Evolutionary conservation across 495 filamentous ascomycete species (phyloP).

Genomic region (Glutinoglossum americanum): DNA sequence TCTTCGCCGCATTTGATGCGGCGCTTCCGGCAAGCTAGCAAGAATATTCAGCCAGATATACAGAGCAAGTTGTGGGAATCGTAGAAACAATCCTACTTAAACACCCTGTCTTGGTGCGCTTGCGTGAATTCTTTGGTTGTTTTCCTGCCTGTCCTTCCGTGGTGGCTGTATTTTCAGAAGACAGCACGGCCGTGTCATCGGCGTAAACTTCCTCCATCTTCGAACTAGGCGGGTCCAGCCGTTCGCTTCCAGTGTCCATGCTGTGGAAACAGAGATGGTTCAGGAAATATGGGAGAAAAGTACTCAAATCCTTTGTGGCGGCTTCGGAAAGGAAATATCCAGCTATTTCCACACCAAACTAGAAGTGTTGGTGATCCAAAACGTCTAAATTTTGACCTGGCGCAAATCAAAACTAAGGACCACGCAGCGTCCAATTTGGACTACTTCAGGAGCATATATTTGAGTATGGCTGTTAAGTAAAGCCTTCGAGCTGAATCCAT

Average conservation of each 20-base stretch:
- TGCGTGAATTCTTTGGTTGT: slow-evolving; percentile 24
- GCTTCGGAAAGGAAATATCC: background rate
- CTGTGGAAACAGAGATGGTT: background rate
- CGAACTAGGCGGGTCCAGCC: slow-evolving; percentile 11
- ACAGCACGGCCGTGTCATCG: background rate
- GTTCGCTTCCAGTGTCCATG: slow-evolving; percentile 10
- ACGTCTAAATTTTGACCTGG: background rate
- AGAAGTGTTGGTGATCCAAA: background rate
- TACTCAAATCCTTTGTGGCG: background rate
- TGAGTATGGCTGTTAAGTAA: background rate
- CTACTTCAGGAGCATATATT: background rate
- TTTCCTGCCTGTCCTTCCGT: background rate
- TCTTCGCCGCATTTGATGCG: slow-evolving; percentile 97
- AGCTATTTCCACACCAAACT: background rate
- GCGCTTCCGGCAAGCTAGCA: slow-evolving; percentile 67
- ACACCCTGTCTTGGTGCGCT: slow-evolving; percentile 90
- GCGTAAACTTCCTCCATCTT: background rate
- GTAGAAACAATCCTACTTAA: slow-evolving; percentile 41
- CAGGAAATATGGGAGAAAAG: background rate
- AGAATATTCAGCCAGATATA: background rate
- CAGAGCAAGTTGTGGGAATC: background rate
- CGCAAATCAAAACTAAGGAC: background rate
- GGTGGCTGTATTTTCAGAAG: background rate
- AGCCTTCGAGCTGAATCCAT: background rate
- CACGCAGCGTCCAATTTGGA: background rate